These are phyloP conservation scores for Trametes maxima DNA, from an alignment of 768 basidiomycete species.

Conservation along the genomic window DNA sequence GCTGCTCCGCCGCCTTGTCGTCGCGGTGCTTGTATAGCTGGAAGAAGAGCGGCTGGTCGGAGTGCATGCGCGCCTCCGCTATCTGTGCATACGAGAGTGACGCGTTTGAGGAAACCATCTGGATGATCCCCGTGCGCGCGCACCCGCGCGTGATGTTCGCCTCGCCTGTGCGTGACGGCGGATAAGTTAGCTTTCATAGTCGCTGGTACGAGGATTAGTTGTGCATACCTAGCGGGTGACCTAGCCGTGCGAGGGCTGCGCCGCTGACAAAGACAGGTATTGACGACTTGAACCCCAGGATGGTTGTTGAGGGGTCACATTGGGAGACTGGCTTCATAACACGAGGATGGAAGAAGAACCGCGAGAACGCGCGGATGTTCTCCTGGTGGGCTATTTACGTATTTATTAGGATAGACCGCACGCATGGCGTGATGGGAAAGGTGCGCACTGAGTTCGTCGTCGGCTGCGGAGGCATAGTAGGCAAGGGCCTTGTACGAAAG, in stretches of 20 bases:
- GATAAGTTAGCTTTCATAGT: background rate
- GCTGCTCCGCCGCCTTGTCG: slow-evolving; percentile 63
- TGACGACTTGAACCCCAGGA: slow-evolving; percentile 69
- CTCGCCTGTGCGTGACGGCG: slow-evolving; percentile 55
- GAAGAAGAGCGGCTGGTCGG: slow-evolving; percentile 71
- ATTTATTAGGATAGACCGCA: background rate
- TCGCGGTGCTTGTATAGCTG: slow-evolving; percentile 85
- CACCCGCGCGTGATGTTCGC: slow-evolving; percentile 77
- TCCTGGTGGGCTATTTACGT: slow-evolving; percentile 56
- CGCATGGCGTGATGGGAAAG: background rate
- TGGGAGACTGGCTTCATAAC: slow-evolving; percentile 69
- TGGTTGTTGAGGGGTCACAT: slow-evolving; percentile 70
- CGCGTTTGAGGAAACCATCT: slow-evolving; percentile 83
- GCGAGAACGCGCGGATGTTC: slow-evolving; percentile 78
- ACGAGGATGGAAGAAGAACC: slow-evolving; percentile 87
- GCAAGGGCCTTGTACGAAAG: slow-evolving; percentile 77
- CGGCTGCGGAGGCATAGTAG: slow-evolving; percentile 85
- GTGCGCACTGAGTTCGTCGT: slow-evolving; percentile 78
- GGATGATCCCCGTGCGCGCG: slow-evolving; percentile 67
- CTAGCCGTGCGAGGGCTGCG: slow-evolving; percentile 82
- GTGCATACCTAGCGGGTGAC: slow-evolving; percentile 71
- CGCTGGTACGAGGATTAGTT: background rate
- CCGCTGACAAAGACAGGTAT: slow-evolving; percentile 85
- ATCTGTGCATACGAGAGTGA: slow-evolving; percentile 69
- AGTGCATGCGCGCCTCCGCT: slow-evolving; percentile 52